A percentile compares a stretch with the other conserved stretches of the same genome.
These are phyloP conservation scores for Ustilago nuda DNA, from an alignment of 1,284 basidiomycete species.

Conservation along the genomic window DNA sequence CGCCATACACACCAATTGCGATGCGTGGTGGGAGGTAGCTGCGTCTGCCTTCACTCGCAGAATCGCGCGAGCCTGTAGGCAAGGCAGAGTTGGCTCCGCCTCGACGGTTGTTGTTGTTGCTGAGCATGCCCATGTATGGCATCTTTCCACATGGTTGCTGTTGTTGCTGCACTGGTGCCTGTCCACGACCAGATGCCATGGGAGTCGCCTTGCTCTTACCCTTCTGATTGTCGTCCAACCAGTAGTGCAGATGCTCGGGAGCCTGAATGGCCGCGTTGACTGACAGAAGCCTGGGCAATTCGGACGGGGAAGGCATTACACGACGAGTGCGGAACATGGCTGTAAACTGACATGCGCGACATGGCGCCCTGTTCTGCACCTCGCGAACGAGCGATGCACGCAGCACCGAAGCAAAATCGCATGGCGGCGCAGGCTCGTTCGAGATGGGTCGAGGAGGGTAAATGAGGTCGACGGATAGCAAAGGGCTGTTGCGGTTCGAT, in stretches of 20 bases:
- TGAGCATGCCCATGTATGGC: slow-evolving; percentile 29
- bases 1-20: slow-evolving; percentile 48
- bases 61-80: slow-evolving; percentile 22
- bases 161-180: slow-evolving; percentile 14
- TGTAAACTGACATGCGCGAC: slow-evolving; percentile 76
- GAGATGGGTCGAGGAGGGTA: slow-evolving; percentile 80
- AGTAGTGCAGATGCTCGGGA: slow-evolving; percentile 80
- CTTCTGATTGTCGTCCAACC: slow-evolving; percentile 75
- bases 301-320: slow-evolving; percentile 73
- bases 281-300: slow-evolving; percentile 84
- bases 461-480: slow-evolving; percentile 77
- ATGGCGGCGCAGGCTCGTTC: slow-evolving; percentile 73
- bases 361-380: slow-evolving; percentile 84
- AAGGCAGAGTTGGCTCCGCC: slow-evolving; percentile 10
- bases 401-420: slow-evolving; percentile 80
- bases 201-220: slow-evolving; percentile 11
- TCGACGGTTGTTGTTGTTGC: slow-evolving; percentile 14
- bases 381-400: slow-evolving; percentile 83
- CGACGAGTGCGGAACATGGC: slow-evolving; percentile 75
- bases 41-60: slow-evolving; percentile 31
- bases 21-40: slow-evolving; percentile 71
- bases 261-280: slow-evolving; percentile 86
- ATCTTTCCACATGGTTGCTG: slow-evolving; percentile 21
- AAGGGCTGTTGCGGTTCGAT: slow-evolving; percentile 70
- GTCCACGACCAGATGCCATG: slow-evolving; percentile 5